Base-by-base conservation (phyloP, 2,329 filamentous ascomycete species). In the Dactylonectria macrodidyma region DNA sequence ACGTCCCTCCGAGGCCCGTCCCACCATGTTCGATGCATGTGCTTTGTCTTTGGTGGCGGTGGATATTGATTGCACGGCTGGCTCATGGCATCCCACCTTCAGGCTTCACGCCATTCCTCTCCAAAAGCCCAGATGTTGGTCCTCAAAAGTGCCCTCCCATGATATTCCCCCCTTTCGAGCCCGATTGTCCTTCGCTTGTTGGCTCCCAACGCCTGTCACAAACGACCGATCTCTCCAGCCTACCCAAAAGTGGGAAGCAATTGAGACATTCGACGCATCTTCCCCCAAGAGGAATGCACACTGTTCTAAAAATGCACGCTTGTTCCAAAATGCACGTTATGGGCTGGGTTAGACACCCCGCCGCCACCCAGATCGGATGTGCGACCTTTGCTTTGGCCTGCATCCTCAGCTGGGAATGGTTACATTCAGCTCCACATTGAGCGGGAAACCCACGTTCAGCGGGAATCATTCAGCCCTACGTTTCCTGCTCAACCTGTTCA, bases 221-320 rank as follows among this genome's bases (percentile, higher is more conserved):
- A 52, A 58, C 54, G 54, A 62, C 59, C 59, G 46, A 63, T 63
- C 60, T 50, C 60, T 50, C 55, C n/a, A 30, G 34, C 44, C 51
- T 61, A 38, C 5, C 57, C 57, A 46, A 65, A 41, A 41, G 34
- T 19, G 47, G 62, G 50, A 60, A 61, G 16, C 12, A n/a, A 2
- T 58, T 57, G 10, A 41, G 12, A n/a, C 30, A 12, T 56, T 33
- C 34, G 14, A 65, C 50, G 63, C 58, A 47, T 24, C 36, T 51
- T 56, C 52, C 22, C 57, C 46, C 44, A 57, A 57, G 56, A 8
- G 33, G n/a, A 61, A 41, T 34, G 26, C 50, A 34, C 41, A n/a
- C 34, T 22, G 24, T 24, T 34, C 24, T n/a, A 12, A 50, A 33
- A 34, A 19, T 19, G 19, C 19, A 19, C 19, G 19, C 19, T 19